These are phyloP conservation scores for Boletus semigastroideus DNA, from an alignment of 1,284 basidiomycete genomes.

Conservation along the genomic window DNA sequence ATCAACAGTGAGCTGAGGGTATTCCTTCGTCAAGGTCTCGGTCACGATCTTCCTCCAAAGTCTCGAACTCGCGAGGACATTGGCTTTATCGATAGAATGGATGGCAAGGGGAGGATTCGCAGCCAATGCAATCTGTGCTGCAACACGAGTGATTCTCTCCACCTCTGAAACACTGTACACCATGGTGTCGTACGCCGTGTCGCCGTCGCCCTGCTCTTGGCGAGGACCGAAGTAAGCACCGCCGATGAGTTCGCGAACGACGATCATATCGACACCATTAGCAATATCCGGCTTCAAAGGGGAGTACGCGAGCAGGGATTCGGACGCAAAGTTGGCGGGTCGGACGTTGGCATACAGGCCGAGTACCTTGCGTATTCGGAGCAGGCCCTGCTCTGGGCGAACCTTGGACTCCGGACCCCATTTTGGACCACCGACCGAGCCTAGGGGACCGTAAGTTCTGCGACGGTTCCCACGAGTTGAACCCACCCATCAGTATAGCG, in stretches of 20 bases:
- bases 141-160: constrained; percentile 93
- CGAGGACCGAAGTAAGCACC: constrained; percentile 93
- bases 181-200: constrained; percentile 88
- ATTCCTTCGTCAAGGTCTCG: constrained; percentile 81
- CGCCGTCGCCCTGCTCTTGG: constrained; percentile 77
- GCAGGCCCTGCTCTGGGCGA: constrained; percentile 93
- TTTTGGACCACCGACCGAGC: constrained; percentile 96
- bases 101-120: constrained; percentile 85
- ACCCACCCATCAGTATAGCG: constrained; percentile 86
- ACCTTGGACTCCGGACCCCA: constrained; percentile 93
- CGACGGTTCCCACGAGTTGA: background rate
- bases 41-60: constrained; percentile 93
- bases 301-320: constrained; percentile 86
- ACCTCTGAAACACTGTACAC: constrained; percentile 92
- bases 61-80: constrained; percentile 93
- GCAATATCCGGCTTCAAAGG: constrained; percentile 91
- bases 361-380: constrained; percentile 89
- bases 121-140: constrained; percentile 87
- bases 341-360: constrained; percentile 98
- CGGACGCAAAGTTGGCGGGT: constrained; percentile 92
- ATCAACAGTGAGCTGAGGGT: constrained; percentile 81
- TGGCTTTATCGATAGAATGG: constrained; percentile 98
- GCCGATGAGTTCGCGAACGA: constrained; percentile 93
- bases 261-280: constrained; percentile 88
- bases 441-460: constrained; percentile 40